Evolutionary conservation across 1,139 yeast species (phyloP).

Genomic region (Meyerozyma smithsonii): DNA sequence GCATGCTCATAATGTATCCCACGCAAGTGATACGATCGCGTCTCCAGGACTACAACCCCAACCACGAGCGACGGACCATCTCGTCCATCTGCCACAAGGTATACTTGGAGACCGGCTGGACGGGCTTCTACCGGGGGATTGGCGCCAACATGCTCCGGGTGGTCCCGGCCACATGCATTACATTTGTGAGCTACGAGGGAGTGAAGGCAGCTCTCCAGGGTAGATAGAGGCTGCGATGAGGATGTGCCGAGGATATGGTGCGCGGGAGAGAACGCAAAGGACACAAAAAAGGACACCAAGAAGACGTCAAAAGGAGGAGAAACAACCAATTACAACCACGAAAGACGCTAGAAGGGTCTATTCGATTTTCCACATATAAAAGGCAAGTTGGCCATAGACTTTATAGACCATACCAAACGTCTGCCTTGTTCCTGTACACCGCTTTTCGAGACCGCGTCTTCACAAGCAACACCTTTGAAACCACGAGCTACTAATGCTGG

Average conservation of each 20-base stretch:
- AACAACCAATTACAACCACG: too few species aligned
- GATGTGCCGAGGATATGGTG: neutral
- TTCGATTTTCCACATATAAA: too few species aligned
- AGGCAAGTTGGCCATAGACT: too few species aligned
- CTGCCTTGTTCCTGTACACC: neutral
- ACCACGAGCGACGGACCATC: constrained; percentile 15
- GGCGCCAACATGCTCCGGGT: constrained; percentile 58
- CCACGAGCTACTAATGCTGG: neutral
- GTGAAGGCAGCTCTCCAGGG: constrained; percentile 17
- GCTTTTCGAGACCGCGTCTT: neutral
- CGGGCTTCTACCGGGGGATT: constrained; percentile 76
- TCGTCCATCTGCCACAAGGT: constrained; percentile 19
- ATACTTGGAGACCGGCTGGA: constrained; percentile 39
- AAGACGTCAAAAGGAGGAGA: neutral
- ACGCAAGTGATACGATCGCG: constrained; percentile 78
- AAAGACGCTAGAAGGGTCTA: too few species aligned
- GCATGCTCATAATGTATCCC: constrained; percentile 75
- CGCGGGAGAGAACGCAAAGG: neutral
- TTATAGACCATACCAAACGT: too few species aligned
- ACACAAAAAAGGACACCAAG: neutral
- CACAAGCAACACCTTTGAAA: neutral
- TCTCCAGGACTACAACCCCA: constrained; percentile 50
- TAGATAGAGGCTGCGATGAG: neutral
- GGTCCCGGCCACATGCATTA: constrained; percentile 70
- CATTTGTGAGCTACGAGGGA: constrained; percentile 63